phyloP scores from a whole-genome alignment of 805 yeast genomes.

The Ogataea populi-albae region DNA sequence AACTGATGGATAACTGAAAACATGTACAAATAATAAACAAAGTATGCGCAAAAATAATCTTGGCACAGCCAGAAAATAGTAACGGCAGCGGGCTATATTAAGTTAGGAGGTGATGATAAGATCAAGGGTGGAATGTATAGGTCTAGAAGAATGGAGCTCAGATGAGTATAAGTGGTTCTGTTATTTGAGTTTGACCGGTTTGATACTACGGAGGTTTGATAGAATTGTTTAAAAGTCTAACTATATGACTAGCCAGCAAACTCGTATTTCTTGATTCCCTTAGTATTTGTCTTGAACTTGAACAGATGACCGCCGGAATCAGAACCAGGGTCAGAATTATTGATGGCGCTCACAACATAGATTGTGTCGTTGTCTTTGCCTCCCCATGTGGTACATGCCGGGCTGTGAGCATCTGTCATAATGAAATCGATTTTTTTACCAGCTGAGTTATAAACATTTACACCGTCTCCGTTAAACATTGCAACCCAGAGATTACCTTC shows the following conservation, averaged over 20 bases:
- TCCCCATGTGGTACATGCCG: slow-evolving; percentile 37
- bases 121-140: slow-evolving; percentile 1
- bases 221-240: background rate
- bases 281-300: slow-evolving; percentile 23
- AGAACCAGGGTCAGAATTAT: slow-evolving; percentile 5
- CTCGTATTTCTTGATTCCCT: slow-evolving; percentile 29
- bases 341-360: slow-evolving; percentile 27
- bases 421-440: slow-evolving; percentile 28
- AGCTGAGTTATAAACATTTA: slow-evolving; percentile 22
- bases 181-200: background rate
- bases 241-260: slow-evolving; percentile 21
- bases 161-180: background rate
- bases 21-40: background rate
- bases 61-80: slow-evolving; percentile 1
- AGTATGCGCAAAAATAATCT: background rate
- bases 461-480: slow-evolving; percentile 22
- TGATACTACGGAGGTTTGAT: background rate
- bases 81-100: background rate
- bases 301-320: slow-evolving; percentile 34
- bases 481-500: slow-evolving; percentile 21
- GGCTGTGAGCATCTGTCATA: slow-evolving; percentile 18
- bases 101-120: background rate
- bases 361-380: slow-evolving; percentile 28
- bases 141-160: slow-evolving; percentile 1
- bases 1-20: background rate